phyloP scores from a whole-genome alignment of 805 yeast genomes.

The Yamadazyma takamatsuzukensis region DNA sequence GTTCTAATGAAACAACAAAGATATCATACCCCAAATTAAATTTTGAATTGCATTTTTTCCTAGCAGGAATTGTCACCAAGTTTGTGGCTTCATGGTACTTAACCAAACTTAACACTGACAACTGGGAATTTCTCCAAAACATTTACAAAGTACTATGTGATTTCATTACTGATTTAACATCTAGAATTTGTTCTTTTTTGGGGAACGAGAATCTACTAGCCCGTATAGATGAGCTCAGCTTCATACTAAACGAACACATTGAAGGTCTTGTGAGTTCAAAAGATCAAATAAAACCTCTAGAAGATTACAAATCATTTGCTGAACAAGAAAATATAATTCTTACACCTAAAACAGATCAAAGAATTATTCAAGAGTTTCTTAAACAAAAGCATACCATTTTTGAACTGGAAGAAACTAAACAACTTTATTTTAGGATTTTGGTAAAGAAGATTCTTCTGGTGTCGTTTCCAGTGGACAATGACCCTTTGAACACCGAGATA shows the following conservation, averaged over 20 bases:
- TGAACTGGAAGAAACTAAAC: slow-evolving; percentile 7
- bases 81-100: slow-evolving; percentile 25
- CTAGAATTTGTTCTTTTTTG: slow-evolving; percentile 6
- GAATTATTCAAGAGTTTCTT: slow-evolving; percentile 14
- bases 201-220: slow-evolving; percentile 13
- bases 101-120: slow-evolving; percentile 28
- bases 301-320: slow-evolving; percentile 9
- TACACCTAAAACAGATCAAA: slow-evolving; percentile 2
- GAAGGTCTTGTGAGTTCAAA: slow-evolving; percentile 12
- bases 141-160: slow-evolving; percentile 23
- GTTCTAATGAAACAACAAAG: slow-evolving; percentile 11
- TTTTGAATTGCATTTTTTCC: slow-evolving; percentile 34
- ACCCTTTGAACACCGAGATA: slow-evolving; percentile 21
- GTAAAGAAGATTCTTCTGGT: slow-evolving; percentile 17
- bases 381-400: slow-evolving; percentile 18
- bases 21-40: slow-evolving; percentile 19
- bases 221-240: slow-evolving; percentile 22
- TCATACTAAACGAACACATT: slow-evolving; percentile 21
- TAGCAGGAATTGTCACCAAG: slow-evolving; percentile 25
- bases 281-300: slow-evolving; percentile 10
- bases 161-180: slow-evolving; percentile 15
- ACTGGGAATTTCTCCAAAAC: slow-evolving; percentile 23
- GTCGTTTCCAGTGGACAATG: slow-evolving; percentile 11
- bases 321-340: background rate
- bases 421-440: slow-evolving; percentile 21